Evolutionary conservation across 139 green algal species (phyloP).

Genomic region (Chlorella ohadii): DNA sequence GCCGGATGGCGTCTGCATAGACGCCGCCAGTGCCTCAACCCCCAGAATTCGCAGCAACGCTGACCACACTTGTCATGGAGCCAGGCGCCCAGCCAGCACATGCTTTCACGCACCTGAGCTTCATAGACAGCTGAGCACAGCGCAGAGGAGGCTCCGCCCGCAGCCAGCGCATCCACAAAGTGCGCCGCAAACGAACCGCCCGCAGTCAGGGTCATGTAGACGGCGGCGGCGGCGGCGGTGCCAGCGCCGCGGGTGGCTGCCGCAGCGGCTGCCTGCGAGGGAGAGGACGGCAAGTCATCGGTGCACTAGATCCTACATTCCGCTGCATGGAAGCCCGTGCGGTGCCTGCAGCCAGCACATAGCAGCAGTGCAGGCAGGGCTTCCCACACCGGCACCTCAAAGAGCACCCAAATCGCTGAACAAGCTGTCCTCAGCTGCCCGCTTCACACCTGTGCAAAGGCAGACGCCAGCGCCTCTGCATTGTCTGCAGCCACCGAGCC

Average conservation of each 20-base stretch:
- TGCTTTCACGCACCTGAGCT: neutral
- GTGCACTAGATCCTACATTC: no score
- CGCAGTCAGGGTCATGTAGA: neutral
- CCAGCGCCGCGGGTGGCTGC: neutral
- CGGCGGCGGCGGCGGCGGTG: neutral
- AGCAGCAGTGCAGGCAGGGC: no score
- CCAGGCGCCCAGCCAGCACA: no score
- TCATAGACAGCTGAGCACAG: neutral
- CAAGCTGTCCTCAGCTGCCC: no score
- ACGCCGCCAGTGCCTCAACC: no score
- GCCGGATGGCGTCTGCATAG: no score
- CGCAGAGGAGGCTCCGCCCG: neutral
- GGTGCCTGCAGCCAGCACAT: no score
- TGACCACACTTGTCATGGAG: no score
- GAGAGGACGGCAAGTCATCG: neutral
- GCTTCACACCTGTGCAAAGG: neutral
- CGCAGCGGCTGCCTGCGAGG: constrained; percentile 1
- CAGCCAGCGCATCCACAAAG: neutral
- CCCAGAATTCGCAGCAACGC: no score
- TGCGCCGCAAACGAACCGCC: neutral
- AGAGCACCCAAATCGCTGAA: no score
- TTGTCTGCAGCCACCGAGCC: neutral
- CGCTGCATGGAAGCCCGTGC: no score
- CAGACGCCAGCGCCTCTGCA: neutral
- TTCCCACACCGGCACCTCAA: no score